Conservation (phyloP, 495 filamentous ascomycete species). For the Hyphodiscus hymeniophilus region DNA sequence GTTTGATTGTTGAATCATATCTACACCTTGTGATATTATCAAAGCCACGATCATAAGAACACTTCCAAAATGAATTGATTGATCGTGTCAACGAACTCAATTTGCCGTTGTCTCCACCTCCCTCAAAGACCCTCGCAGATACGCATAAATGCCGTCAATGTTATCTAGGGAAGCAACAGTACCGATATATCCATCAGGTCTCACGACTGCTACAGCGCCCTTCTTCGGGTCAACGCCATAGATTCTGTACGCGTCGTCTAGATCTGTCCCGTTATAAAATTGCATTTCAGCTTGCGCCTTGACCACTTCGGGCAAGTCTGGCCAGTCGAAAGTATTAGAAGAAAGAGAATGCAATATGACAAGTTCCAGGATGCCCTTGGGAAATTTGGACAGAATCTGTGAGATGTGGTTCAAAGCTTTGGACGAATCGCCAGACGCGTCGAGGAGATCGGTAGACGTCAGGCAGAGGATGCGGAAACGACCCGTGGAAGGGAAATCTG, state of each 20-base stretch:
- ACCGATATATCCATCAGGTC: constrained; percentile 65
- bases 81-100: too few relatives aligned
- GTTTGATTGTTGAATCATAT: too few relatives aligned
- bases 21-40: too few relatives aligned
- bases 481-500: constrained; percentile 35
- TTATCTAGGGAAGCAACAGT: not conserved
- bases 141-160: not conserved
- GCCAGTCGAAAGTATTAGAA: constrained; percentile 19
- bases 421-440: constrained; percentile 23
- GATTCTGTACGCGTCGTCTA: constrained; percentile 14
- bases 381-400: constrained; percentile 11
- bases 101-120: too few relatives aligned
- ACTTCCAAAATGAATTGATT: too few relatives aligned
- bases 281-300: constrained; percentile 21
- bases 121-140: constrained; percentile 1
- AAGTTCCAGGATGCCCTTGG: constrained; percentile 15
- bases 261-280: constrained; percentile 17
- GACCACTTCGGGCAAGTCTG: constrained; percentile 20
- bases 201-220: constrained; percentile 56
- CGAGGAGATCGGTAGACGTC: constrained; percentile 30
- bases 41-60: too few relatives aligned
- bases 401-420: not conserved
- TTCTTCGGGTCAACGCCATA: constrained; percentile 24
- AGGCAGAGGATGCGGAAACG: constrained; percentile 40
- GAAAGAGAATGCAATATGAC: constrained; percentile 19